A percentile compares a stretch with the other conserved stretches of the same genome.
Evolutionary conservation across 2,329 filamentous ascomycete species (phyloP).

Genomic region (Paecilomyces variotii): DNA sequence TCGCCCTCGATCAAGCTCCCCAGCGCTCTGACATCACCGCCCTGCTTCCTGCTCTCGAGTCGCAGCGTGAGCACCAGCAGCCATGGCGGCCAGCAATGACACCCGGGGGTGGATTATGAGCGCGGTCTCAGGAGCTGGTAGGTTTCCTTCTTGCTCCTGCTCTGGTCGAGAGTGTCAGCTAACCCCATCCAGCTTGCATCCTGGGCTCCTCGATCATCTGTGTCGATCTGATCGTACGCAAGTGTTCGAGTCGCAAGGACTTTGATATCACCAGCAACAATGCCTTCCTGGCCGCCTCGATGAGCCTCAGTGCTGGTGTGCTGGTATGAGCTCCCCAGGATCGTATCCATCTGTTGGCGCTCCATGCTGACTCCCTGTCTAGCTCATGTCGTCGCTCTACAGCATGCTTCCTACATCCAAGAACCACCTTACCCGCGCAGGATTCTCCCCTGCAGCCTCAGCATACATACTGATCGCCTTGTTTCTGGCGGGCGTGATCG

Average conservation of each 20-base stretch:
- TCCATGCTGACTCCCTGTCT: neutral
- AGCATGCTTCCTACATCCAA: constrained; percentile 88
- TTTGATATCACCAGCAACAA: constrained; percentile 89
- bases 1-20: neutral
- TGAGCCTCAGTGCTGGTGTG: constrained; percentile 90
- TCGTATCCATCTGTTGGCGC: neutral
- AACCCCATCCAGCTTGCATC: constrained; percentile 42
- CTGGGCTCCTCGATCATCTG: constrained; percentile 79
- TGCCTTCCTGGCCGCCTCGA: constrained; percentile 73
- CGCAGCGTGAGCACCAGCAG: constrained; percentile 1
- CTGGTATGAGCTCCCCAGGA: constrained; percentile 57
- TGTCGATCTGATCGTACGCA: constrained; percentile 67
- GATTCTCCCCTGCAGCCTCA: constrained; percentile 58
- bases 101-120: constrained; percentile 89
- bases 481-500: constrained; percentile 41
- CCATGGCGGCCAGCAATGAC: constrained; percentile 62
- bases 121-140: constrained; percentile 70
- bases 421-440: constrained; percentile 63
- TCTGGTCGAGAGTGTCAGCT: constrained; percentile 4
- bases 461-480: constrained; percentile 41
- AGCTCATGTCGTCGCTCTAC: constrained; percentile 88
- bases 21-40: constrained; percentile 16
- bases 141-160: constrained; percentile 7
- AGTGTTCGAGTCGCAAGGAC: constrained; percentile 62
- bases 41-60: constrained; percentile 3